Conservation (phyloP, 2,329 filamentous ascomycete species). For the Penicillium sp. region DNA sequence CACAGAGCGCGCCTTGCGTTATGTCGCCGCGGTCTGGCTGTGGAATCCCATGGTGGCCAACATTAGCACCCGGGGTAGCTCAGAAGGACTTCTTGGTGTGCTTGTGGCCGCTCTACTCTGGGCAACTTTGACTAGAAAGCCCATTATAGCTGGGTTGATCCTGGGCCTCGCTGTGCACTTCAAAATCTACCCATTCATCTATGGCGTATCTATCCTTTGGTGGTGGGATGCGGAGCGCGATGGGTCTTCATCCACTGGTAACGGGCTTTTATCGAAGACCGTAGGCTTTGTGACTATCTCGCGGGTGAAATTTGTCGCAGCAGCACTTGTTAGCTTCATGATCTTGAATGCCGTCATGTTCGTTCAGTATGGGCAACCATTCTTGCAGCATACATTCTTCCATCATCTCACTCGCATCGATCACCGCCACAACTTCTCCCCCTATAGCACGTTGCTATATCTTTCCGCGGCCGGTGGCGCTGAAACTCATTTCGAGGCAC, state of each 20-base stretch:
- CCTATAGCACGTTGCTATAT: slow-evolving; percentile 91
- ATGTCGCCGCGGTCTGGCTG: slow-evolving; percentile 79
- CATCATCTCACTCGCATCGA: slow-evolving; percentile 93
- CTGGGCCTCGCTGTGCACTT: slow-evolving; percentile 89
- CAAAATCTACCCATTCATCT: slow-evolving; percentile 98
- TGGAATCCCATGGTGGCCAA: slow-evolving; percentile 98
- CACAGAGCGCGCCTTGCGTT: slow-evolving; percentile 64
- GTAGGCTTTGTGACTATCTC: slow-evolving; percentile 41
- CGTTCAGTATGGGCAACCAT: slow-evolving; percentile 72
- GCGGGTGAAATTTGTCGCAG: slow-evolving; percentile 45
- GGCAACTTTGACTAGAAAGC: slow-evolving; percentile 68
- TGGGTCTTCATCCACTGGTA: slow-evolving; percentile 1
- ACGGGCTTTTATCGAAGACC: slow-evolving; percentile 16
- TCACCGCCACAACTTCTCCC: slow-evolving; percentile 97
- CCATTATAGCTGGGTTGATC: slow-evolving; percentile 69
- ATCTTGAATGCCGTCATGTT: slow-evolving; percentile 80
- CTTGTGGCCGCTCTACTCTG: slow-evolving; percentile 81
- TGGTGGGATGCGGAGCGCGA: slow-evolving; percentile 38
- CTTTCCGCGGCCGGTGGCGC: slow-evolving; percentile 68
- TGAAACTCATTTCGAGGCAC: slow-evolving; percentile 62
- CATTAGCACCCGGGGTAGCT: slow-evolving; percentile 92
- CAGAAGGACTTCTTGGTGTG: slow-evolving; percentile 84
- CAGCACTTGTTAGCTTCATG: slow-evolving; percentile 73
- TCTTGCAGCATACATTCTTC: slow-evolving; percentile 86
- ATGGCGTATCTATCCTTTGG: slow-evolving; percentile 64